phyloP scores from a whole-genome alignment of 108 stramenopile genomes.

The Cyclostephanos tholiformis region DNA sequence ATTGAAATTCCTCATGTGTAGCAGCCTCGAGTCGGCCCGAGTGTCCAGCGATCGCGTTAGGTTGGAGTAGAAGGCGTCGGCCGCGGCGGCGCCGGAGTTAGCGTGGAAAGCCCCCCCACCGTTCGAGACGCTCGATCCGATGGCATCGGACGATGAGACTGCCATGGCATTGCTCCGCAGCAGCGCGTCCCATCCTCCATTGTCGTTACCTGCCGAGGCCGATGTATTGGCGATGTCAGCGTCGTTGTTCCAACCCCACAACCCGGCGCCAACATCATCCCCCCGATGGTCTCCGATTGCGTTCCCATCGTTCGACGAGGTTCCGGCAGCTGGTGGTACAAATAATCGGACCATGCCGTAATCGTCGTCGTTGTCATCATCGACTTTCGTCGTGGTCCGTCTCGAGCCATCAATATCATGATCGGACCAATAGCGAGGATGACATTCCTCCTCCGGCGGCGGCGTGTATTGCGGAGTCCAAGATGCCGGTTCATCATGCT shows the following conservation, averaged over 20 bases:
- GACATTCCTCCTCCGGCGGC: slow-evolving; percentile 44
- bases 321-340: slow-evolving; percentile 12
- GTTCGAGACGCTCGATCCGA: slow-evolving; percentile 17
- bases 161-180: slow-evolving; percentile 6
- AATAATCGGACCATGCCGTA: slow-evolving; percentile 20
- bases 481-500: neutral
- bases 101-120: slow-evolving; percentile 59
- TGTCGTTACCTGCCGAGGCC: slow-evolving; percentile 3
- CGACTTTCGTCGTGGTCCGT: neutral
- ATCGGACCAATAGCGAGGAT: slow-evolving; percentile 25
- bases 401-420: neutral
- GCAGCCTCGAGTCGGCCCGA: slow-evolving; percentile 86
- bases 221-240: neutral
- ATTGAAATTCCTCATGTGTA: slow-evolving; percentile 96
- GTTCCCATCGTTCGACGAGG: neutral
- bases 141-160: slow-evolving; percentile 23
- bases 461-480: slow-evolving; percentile 56
- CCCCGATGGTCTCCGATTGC: neutral
- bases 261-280: neutral
- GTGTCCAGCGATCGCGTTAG: slow-evolving; percentile 68
- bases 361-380: no score
- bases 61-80: slow-evolving; percentile 84
- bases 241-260: slow-evolving; percentile 14
- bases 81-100: slow-evolving; percentile 80
- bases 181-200: slow-evolving; percentile 18